Conservation (phyloP, 1,284 basidiomycete species). For the Trichosporon coremiiforme region DNA sequence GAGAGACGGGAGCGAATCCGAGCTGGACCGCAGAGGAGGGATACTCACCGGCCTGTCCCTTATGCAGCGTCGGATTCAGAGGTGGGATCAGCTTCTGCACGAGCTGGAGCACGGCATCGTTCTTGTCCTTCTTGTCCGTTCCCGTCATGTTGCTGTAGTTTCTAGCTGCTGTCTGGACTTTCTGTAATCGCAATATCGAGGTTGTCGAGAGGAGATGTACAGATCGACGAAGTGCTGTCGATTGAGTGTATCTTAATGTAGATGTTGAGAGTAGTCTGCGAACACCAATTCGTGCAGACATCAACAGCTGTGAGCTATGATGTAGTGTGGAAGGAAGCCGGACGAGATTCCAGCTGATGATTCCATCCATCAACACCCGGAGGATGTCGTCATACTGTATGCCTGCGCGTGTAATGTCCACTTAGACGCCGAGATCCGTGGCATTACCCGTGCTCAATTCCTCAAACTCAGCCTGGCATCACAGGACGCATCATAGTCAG, state of each 20-base stretch:
- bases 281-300: neutral
- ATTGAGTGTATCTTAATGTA: too few relatives aligned
- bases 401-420: neutral
- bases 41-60: conserved; percentile 84
- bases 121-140: conserved; percentile 26
- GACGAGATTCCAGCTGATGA: neutral
- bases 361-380: neutral
- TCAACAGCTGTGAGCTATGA: neutral
- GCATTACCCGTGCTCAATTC: neutral
- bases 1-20: too few relatives aligned
- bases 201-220: neutral
- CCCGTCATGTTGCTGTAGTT: neutral
- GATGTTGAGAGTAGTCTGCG: neutral
- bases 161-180: neutral
- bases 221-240: too few relatives aligned
- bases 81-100: conserved; percentile 55
- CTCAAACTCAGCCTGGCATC: too few relatives aligned
- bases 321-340: neutral
- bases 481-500: too few relatives aligned
- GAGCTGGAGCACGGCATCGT: conserved; percentile 50
- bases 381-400: neutral
- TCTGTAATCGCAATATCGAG: neutral
- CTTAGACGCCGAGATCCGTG: conserved; percentile 2
- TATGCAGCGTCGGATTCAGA: conserved; percentile 68
- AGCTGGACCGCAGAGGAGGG: neutral